Conservation (phyloP, 2,329 filamentous ascomycete species). For the Aspergillus piperis region DNA sequence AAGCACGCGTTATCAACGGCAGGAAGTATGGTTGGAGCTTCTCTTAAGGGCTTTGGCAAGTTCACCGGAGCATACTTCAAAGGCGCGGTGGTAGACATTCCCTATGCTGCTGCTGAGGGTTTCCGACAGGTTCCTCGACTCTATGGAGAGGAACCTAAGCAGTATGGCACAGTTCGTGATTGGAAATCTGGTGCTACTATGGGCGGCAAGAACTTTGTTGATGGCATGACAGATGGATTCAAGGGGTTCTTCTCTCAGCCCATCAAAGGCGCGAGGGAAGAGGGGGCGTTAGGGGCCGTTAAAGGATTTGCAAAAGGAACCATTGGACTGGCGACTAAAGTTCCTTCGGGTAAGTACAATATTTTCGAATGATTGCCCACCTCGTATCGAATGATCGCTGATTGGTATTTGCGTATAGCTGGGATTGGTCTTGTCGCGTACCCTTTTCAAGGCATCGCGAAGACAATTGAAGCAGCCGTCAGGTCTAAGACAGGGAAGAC, state of each 20-base stretch:
- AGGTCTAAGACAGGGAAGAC: conserved; percentile 28
- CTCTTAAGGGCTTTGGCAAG: conserved; percentile 27
- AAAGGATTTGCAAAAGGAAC: conserved; percentile 40
- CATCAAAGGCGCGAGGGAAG: conserved; percentile 32
- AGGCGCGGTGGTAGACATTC: conserved; percentile 39
- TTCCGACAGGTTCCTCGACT: conserved; percentile 37
- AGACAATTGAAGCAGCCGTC: conserved; percentile 32
- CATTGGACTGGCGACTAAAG: conserved; percentile 24
- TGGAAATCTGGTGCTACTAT: conserved; percentile 36
- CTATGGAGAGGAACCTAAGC: conserved; percentile 39
- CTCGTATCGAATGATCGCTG: background rate
- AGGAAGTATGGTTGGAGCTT: conserved; percentile 16
- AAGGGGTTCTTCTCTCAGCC: conserved; percentile 35
- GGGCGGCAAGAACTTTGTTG: conserved; percentile 35
- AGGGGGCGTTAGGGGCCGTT: conserved; percentile 34
- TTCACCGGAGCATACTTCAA: conserved; percentile 32
- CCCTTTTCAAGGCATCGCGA: conserved; percentile 34
- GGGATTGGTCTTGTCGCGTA: conserved; percentile 35
- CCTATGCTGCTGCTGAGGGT: conserved; percentile 39
- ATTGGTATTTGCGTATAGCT: conserved; percentile 12
- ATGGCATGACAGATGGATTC: conserved; percentile 36
- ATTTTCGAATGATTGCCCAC: background rate
- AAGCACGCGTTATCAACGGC: conserved; percentile 7
- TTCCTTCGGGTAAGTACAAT: conserved; percentile 26
- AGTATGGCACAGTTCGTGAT: conserved; percentile 36